Base-by-base conservation (phyloP, 495 filamentous ascomycete species). In the Xylaria acuta region DNA sequence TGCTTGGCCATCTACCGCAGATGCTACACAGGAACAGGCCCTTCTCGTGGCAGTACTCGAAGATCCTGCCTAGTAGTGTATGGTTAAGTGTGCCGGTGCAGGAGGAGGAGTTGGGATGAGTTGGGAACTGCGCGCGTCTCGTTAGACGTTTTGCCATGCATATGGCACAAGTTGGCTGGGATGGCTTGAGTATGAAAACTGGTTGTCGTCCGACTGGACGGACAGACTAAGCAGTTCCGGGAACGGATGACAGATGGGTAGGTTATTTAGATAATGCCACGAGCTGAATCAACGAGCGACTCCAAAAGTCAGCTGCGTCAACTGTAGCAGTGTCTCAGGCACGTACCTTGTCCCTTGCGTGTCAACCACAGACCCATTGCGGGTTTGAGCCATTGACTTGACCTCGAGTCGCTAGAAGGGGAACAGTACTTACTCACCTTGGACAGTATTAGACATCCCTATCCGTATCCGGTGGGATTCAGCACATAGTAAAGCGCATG, bases 231-330 rank as follows among this genome's bases (percentile, higher is more conserved):
- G n/a, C 20, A 4, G 45, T 25, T 51, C 20, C n/a, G n/a, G 11
- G n/a, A 51, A 9, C n/a, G 11, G 47, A 51, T 25, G 47, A 51
- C n/a, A 7, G 47, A 51, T 3, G 8, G 56, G 9, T n/a, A 36
- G 32, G 18, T n/a, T n/a, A 16, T 8, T 25, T 41, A 25, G 36
- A n/a, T 22, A 43, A 27, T 45, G 40, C 30, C 32, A 66, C 12
- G 45, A 53, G 64, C 45, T 67, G 43, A 53, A 51, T 38, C 36
- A 7, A 38, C 41, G 63, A 49, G 27, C 60, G 20, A 41, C 38
- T 27, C 22, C 59, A 41, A 63, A 43, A 27, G n/a, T 41, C 60
- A 64, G 60, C 63, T 67, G 63, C 43, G 38, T 40, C 58, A 72
- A 63, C 53, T 22, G 40, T 34, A 40, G 64, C 30, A 8, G 32